These are phyloP conservation scores for Mortierella sp. DNA, from an alignment of 371 early-diverging fungal genomes.

Conservation along the genomic window DNA sequence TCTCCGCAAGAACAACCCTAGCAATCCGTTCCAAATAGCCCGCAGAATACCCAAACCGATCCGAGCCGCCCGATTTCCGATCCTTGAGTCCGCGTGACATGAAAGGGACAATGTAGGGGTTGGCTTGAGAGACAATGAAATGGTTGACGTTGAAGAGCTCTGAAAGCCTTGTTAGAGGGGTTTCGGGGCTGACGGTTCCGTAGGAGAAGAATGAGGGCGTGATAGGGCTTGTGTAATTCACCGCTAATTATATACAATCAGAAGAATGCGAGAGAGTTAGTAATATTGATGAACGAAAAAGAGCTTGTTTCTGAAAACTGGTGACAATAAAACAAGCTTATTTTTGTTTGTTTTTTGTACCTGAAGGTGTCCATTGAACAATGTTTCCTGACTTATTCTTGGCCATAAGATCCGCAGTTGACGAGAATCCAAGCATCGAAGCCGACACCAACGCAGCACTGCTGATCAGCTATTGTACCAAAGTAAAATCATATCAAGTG, in stretches of 20 bases:
- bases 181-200: slow-evolving; percentile 63
- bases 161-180: slow-evolving; percentile 73
- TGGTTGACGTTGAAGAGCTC: slow-evolving; percentile 86
- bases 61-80: slow-evolving; percentile 61
- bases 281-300: slow-evolving; percentile 11
- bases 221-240: slow-evolving; percentile 41
- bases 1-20: slow-evolving; percentile 69
- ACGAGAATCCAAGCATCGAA: slow-evolving; percentile 73
- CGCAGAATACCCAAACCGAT: slow-evolving; percentile 24
- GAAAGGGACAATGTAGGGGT: slow-evolving; percentile 76
- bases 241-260: slow-evolving; percentile 12
- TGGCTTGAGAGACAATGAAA: slow-evolving; percentile 83
- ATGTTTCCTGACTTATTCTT: slow-evolving; percentile 78
- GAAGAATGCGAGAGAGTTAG: too few species aligned
- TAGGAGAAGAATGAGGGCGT: slow-evolving; percentile 40
- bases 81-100: slow-evolving; percentile 68
- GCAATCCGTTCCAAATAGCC: slow-evolving; percentile 62
- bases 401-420: slow-evolving; percentile 72
- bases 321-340: background rate
- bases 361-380: slow-evolving; percentile 74
- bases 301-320: background rate
- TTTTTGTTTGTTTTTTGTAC: slow-evolving; percentile 32
- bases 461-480: slow-evolving; percentile 68
- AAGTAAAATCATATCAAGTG: background rate
- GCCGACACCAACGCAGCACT: slow-evolving; percentile 82